Evolutionary conservation across 2,329 filamentous ascomycete species (phyloP).

Genomic region (Trichoderma sp.): DNA sequence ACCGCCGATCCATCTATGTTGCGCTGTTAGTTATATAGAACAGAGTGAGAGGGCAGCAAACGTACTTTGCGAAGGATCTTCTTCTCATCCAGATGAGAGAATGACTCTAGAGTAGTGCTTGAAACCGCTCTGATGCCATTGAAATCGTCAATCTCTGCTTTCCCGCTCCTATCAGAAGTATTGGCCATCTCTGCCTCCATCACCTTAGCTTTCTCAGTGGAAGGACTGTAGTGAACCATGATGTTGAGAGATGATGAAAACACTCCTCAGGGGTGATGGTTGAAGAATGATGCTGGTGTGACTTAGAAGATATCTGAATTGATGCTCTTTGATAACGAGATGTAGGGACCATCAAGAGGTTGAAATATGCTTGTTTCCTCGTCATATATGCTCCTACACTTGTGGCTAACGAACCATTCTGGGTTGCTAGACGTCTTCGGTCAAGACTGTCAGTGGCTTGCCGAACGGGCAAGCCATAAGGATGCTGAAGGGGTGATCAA

Average conservation of each 20-base stretch:
- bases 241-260: not conserved
- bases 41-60: not conserved
- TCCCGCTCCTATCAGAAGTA: not conserved
- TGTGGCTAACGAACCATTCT: not conserved
- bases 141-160: not conserved
- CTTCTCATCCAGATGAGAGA: conserved; percentile 1
- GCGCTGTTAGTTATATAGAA: not conserved
- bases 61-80: conserved; percentile 5
- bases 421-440: not conserved
- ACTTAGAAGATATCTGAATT: not conserved
- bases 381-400: not conserved
- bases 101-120: not conserved
- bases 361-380: not conserved
- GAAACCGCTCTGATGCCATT: not conserved
- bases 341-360: not conserved
- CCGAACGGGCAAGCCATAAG: not conserved
- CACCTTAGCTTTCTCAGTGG: not conserved
- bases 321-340: not conserved
- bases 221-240: not conserved
- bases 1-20: conserved; percentile 47
- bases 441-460: not conserved
- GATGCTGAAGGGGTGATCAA: not conserved
- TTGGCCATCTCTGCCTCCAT: not conserved
- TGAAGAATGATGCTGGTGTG: not conserved
- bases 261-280: not conserved